These are phyloP conservation scores for Fusarium equiseti DNA, from an alignment of 2,329 filamentous ascomycete species.

Conservation along the genomic window DNA sequence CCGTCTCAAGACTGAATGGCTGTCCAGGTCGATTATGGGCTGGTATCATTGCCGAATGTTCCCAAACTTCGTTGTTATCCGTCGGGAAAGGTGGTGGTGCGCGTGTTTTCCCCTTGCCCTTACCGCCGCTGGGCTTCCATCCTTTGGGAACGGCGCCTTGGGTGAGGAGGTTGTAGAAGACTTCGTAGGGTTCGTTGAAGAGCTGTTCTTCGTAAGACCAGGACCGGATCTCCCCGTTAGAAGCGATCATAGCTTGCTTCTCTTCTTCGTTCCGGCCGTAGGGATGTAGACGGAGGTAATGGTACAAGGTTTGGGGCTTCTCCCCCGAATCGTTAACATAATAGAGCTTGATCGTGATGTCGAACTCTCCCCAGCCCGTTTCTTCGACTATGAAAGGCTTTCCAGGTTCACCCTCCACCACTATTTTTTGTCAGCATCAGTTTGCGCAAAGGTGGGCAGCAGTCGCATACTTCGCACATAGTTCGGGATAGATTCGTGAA, in stretches of 20 bases:
- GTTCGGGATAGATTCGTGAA: constrained; percentile 96
- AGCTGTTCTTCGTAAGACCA: constrained; percentile 94
- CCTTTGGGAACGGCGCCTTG: constrained; percentile 71
- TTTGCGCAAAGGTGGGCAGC: neutral
- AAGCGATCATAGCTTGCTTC: constrained; percentile 69
- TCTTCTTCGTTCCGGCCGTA: constrained; percentile 86
- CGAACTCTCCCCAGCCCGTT: constrained; percentile 98
- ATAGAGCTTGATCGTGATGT: constrained; percentile 94
- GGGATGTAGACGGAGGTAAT: constrained; percentile 90
- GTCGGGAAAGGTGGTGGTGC: constrained; percentile 55
- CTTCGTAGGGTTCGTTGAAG: constrained; percentile 96
- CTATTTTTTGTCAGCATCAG: constrained; percentile 50
- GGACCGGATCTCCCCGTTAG: constrained; percentile 74
- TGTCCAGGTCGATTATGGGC: constrained; percentile 73
- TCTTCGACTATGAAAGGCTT: constrained; percentile 86
- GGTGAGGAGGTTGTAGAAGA: constrained; percentile 89
- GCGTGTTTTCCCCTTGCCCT: constrained; percentile 62
- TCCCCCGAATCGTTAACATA: constrained; percentile 89
- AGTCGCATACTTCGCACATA: constrained; percentile 76
- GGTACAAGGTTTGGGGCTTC: constrained; percentile 96
- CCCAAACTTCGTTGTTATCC: constrained; percentile 65
- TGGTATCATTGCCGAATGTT: constrained; percentile 81
- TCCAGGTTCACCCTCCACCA: constrained; percentile 77
- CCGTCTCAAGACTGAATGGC: constrained; percentile 80
- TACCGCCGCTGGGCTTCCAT: constrained; percentile 62